Conservation (phyloP, 2,329 filamentous ascomycete species). For the Cercospora sojina region DNA sequence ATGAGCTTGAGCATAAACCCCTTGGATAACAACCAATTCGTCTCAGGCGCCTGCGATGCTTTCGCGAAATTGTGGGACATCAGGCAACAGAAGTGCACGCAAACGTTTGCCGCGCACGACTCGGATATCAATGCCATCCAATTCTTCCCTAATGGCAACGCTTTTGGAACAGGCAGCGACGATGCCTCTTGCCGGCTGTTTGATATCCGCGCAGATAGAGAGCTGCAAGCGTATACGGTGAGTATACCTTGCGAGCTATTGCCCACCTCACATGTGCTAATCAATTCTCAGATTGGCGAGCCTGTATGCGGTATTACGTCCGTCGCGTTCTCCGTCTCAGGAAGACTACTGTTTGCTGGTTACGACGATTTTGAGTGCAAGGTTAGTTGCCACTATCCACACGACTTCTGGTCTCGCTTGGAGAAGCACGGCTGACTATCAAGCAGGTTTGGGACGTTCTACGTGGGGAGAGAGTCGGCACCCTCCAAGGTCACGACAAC, state of each 20-base stretch:
- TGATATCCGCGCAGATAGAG: constrained; percentile 92
- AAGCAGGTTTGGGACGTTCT: constrained; percentile 93
- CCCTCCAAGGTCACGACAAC: constrained; percentile 95
- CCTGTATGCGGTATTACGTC: constrained; percentile 98
- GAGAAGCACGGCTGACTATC: constrained; percentile 11
- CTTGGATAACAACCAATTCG: constrained; percentile 98
- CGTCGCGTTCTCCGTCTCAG: constrained; percentile 95
- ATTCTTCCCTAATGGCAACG: constrained; percentile 98
- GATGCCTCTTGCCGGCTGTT: constrained; percentile 97
- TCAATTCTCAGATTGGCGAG: constrained; percentile 72
- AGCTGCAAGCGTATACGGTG: constrained; percentile 67
- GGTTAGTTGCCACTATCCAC: constrained; percentile 55
- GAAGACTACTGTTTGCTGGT: constrained; percentile 89
- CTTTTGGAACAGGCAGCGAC: constrained; percentile 95
- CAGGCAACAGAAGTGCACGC: constrained; percentile 93
- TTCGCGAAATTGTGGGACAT: constrained; percentile 99
- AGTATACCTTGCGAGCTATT: neutral
- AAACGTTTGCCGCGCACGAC: constrained; percentile 97
- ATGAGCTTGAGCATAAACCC: constrained; percentile 99
- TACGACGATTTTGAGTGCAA: constrained; percentile 99
- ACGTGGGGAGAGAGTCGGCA: constrained; percentile 94
- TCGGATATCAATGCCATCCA: constrained; percentile 99
- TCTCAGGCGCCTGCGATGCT: constrained; percentile 97
- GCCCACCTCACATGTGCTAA: neutral
- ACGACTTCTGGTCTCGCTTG: neutral